Conservation (phyloP, 495 filamentous ascomycete genomes). For the Antarctomyces pellizariae region DNA sequence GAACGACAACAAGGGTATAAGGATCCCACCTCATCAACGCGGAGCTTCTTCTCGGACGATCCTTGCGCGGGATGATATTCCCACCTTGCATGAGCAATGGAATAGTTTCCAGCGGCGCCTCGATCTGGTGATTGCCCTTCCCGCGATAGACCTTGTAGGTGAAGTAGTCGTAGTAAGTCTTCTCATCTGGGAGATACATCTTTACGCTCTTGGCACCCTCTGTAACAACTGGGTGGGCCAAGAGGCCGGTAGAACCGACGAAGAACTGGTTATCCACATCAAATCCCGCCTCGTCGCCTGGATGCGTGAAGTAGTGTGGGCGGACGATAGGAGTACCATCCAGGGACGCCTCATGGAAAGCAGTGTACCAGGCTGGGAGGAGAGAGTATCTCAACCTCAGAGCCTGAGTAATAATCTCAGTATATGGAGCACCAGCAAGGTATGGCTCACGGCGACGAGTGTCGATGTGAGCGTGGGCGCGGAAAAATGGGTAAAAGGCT, state of each 20-base stretch:
- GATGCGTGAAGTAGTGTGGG: constrained; percentile 81
- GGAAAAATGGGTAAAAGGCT: constrained; percentile 96
- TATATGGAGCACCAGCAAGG: constrained; percentile 63
- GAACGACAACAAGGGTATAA: constrained; percentile 66
- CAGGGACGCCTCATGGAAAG: constrained; percentile 69
- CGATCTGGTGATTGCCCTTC: constrained; percentile 40
- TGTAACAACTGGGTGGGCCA: constrained; percentile 66
- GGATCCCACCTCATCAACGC: constrained; percentile 85
- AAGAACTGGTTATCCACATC: constrained; percentile 86
- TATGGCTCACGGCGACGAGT: constrained; percentile 87
- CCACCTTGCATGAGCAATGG: constrained; percentile 82
- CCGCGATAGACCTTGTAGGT: constrained; percentile 53
- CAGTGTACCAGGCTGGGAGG: constrained; percentile 88
- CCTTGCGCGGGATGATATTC: constrained; percentile 74
- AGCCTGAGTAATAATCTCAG: constrained; percentile 63
- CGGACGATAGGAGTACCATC: constrained; percentile 72
- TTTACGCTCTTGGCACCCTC: constrained; percentile 48
- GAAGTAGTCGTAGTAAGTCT: constrained; percentile 88
- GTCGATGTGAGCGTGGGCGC: constrained; percentile 93
- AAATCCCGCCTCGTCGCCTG: constrained; percentile 66
- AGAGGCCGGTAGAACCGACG: constrained; percentile 59
- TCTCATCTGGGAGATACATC: constrained; percentile 68
- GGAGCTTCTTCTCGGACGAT: constrained; percentile 61
- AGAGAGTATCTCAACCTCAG: constrained; percentile 75
- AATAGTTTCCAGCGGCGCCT: constrained; percentile 61